phyloP scores from a whole-genome alignment of 148 eudicot species.

The Camellia granthamiana region DNA sequence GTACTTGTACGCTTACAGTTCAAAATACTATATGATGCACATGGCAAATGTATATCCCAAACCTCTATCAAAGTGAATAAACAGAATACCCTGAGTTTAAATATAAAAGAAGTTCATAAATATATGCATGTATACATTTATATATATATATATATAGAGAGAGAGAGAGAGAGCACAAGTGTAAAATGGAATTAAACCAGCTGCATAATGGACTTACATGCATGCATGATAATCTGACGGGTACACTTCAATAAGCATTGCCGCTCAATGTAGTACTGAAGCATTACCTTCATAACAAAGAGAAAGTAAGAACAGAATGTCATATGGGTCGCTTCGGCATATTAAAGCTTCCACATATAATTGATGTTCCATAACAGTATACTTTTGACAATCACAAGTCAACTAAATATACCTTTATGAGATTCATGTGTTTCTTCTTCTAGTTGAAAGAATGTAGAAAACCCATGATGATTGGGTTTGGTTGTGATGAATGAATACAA shows the following conservation, averaged over 20 bases:
- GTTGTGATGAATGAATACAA: neutral
- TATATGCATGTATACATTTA: neutral
- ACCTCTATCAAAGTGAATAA: no score
- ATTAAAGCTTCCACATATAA: neutral
- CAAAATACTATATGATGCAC: neutral
- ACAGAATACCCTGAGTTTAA: no score
- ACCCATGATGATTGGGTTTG: neutral
- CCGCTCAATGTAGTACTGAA: slow-evolving; percentile 87
- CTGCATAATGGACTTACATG: slow-evolving; percentile 53
- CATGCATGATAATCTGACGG: slow-evolving; percentile 66
- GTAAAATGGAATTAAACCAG: neutral
- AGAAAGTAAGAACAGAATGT: neutral
- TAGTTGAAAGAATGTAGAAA: neutral
- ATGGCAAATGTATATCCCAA: no score
- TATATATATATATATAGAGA: neutral
- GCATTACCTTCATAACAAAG: slow-evolving; percentile 53
- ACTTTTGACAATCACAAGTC: neutral
- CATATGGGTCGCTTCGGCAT: slow-evolving; percentile 1
- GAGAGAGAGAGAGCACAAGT: slow-evolving; percentile 4
- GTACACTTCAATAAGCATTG: slow-evolving; percentile 96
- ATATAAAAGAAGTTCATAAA: neutral
- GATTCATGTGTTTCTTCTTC: neutral
- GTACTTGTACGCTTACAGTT: neutral
- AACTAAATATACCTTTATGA: neutral
- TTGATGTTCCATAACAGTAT: neutral